A percentile compares a stretch with the other conserved stretches of the same genome.
These are phyloP conservation scores for Diospyros kaki DNA, from an alignment of 148 eudicot genomes.

Conservation along the genomic window DNA sequence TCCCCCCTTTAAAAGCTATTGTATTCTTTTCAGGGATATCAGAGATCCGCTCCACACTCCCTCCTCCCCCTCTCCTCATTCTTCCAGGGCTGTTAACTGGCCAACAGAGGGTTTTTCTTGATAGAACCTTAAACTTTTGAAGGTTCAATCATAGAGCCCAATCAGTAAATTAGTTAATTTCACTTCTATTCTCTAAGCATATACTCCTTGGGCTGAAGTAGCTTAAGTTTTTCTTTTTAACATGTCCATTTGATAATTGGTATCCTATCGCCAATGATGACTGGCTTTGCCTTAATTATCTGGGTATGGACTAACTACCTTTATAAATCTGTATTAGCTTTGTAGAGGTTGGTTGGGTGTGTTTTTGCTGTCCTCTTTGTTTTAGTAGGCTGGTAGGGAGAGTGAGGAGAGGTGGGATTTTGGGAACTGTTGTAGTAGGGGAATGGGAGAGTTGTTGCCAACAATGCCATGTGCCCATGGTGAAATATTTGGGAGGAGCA, in stretches of 20 bases:
- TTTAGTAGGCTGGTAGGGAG: background rate
- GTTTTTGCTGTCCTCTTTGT: background rate
- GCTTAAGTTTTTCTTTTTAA: conserved; percentile 2
- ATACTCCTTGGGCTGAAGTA: background rate
- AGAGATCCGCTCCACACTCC: too few species aligned
- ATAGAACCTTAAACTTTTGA: background rate
- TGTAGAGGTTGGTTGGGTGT: background rate
- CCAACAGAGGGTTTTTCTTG: background rate
- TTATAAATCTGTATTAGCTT: background rate
- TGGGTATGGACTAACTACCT: too few species aligned
- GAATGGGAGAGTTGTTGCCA: background rate
- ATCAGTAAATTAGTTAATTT: background rate
- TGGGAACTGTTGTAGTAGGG: background rate
- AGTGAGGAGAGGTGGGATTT: background rate
- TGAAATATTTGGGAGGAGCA: background rate
- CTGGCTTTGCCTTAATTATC: too few species aligned
- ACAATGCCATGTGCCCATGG: background rate
- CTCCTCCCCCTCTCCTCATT: background rate
- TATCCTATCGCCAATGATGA: too few species aligned
- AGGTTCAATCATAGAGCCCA: background rate
- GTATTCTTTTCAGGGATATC: too few species aligned
- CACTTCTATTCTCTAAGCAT: background rate
- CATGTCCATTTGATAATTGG: background rate
- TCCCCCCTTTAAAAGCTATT: too few species aligned
- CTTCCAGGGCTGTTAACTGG: background rate